A percentile compares a stretch with the other conserved stretches of the same genome.
These are phyloP conservation scores for Lippia alba DNA, from an alignment of 305 asterid genomes.

Conservation along the genomic window DNA sequence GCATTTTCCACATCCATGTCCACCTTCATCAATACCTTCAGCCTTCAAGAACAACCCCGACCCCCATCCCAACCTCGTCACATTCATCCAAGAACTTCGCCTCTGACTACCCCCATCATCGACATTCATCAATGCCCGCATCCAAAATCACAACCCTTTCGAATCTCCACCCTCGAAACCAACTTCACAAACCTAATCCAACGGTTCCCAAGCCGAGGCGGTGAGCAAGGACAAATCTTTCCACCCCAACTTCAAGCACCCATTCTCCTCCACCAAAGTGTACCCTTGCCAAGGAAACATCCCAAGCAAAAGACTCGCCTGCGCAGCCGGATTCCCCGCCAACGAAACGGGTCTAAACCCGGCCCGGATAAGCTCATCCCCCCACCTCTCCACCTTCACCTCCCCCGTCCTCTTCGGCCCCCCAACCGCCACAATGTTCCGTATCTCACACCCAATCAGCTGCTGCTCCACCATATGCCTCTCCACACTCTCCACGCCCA, in stretches of 20 bases:
- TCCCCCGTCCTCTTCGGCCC: constrained; percentile 89
- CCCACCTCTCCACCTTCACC: constrained; percentile 82
- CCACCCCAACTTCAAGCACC: constrained; percentile 90
- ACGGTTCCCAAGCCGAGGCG: constrained; percentile 91
- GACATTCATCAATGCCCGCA: constrained; percentile 17
- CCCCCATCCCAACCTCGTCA: too few relatives aligned
- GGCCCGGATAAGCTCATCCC: constrained; percentile 58
- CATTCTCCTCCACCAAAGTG: constrained; percentile 87
- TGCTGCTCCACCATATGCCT: constrained; percentile 94
- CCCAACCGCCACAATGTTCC: constrained; percentile 86
- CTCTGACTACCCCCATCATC: neutral
- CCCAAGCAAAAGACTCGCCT: constrained; percentile 78
- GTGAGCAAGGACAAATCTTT: constrained; percentile 85
- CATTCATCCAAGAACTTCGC: neutral
- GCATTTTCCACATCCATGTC: neutral
- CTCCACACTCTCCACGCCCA: constrained; percentile 70
- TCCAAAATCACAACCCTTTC: neutral
- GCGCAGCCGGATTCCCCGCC: constrained; percentile 82
- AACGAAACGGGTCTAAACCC: constrained; percentile 75
- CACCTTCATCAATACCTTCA: constrained; percentile 16
- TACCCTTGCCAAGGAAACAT: constrained; percentile 96
- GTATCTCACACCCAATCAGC: constrained; percentile 74
- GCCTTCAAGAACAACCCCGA: too few relatives aligned
- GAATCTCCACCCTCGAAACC: neutral
- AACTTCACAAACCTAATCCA: constrained; percentile 35